These are phyloP conservation scores for Suillus paluster DNA, from an alignment of 768 basidiomycete species.

Conservation along the genomic window DNA sequence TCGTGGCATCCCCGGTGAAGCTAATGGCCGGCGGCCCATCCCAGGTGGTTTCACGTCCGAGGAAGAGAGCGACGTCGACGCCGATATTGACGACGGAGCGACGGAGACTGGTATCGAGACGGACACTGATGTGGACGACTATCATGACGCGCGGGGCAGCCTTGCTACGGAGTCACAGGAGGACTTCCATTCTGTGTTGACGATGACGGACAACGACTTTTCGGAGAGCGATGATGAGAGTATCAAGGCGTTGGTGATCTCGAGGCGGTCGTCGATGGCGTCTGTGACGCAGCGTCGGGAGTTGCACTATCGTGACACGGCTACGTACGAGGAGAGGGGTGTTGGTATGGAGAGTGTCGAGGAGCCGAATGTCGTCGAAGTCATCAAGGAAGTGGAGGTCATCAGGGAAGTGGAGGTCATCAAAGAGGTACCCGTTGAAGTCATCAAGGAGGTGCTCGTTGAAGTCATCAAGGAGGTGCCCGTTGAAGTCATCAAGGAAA, in stretches of 20 bases:
- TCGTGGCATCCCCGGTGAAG: slow-evolving; percentile 20
- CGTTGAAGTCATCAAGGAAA: slow-evolving; percentile 20
- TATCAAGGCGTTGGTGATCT: slow-evolving; percentile 66
- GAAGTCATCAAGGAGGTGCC: slow-evolving; percentile 32
- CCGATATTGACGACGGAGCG: slow-evolving; percentile 43
- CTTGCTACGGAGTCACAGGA: slow-evolving; percentile 68
- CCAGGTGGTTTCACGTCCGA: slow-evolving; percentile 28
- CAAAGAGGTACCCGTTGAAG: slow-evolving; percentile 23
- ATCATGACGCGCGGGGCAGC: slow-evolving; percentile 76
- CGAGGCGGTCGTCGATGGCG: slow-evolving; percentile 33
- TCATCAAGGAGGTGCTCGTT: slow-evolving; percentile 25
- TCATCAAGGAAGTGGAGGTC: slow-evolving; percentile 36
- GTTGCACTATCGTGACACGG: slow-evolving; percentile 21
- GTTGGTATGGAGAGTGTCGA: slow-evolving; percentile 38
- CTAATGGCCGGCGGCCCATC: slow-evolving; percentile 12
- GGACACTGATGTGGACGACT: slow-evolving; percentile 73
- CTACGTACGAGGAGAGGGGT: slow-evolving; percentile 57
- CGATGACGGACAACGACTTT: slow-evolving; percentile 69
- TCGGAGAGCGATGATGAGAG: slow-evolving; percentile 70
- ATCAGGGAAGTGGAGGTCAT: slow-evolving; percentile 31
- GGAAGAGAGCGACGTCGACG: slow-evolving; percentile 40
- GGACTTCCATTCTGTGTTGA: slow-evolving; percentile 79
- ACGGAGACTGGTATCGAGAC: slow-evolving; percentile 72
- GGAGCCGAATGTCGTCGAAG: slow-evolving; percentile 35
- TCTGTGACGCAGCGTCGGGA: slow-evolving; percentile 24